phyloP scores from a whole-genome alignment of 2,329 filamentous ascomycete species.

The Biscogniauxia sp. region DNA sequence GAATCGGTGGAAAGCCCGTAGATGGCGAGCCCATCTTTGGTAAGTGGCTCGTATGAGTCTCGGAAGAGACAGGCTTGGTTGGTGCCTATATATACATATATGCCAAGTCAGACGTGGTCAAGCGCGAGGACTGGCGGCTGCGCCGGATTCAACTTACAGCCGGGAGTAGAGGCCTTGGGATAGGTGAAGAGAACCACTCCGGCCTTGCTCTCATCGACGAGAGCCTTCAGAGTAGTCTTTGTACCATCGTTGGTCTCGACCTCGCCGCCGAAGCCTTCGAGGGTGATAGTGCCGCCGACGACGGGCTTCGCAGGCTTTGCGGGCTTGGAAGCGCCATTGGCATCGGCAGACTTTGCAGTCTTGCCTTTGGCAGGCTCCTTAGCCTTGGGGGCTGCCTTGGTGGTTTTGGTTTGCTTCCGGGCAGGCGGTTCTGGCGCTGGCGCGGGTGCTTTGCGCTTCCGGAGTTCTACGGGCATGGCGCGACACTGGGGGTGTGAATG shows the following conservation, averaged over 20 bases:
- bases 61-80: slow-evolving; percentile 92
- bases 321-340: slow-evolving; percentile 35
- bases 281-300: slow-evolving; percentile 54
- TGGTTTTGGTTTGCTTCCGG: slow-evolving; percentile 41
- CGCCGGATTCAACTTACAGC: slow-evolving; percentile 65
- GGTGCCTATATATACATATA: slow-evolving; percentile 61
- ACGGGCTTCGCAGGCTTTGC: slow-evolving; percentile 43
- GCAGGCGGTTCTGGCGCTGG: slow-evolving; percentile 38
- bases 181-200: slow-evolving; percentile 95
- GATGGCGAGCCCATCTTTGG: slow-evolving; percentile 75
- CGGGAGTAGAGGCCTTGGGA: slow-evolving; percentile 89
- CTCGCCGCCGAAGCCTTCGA: slow-evolving; percentile 65
- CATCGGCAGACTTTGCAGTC: slow-evolving; percentile 26
- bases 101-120: slow-evolving; percentile 18
- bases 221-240: slow-evolving; percentile 74
- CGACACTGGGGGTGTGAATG: slow-evolving; percentile 3
- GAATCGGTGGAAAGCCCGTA: slow-evolving; percentile 88
- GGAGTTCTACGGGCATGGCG: slow-evolving; percentile 42
- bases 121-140: slow-evolving; percentile 4
- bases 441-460: slow-evolving; percentile 45
- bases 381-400: slow-evolving; percentile 34
- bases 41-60: slow-evolving; percentile 75
- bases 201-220: slow-evolving; percentile 78
- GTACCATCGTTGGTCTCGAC: slow-evolving; percentile 82
- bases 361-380: slow-evolving; percentile 21